A percentile compares a stretch with the other conserved stretches of the same genome.
Evolutionary conservation across 2,329 filamentous ascomycete genomes (phyloP).

Genomic region (Calonectria crousiana): DNA sequence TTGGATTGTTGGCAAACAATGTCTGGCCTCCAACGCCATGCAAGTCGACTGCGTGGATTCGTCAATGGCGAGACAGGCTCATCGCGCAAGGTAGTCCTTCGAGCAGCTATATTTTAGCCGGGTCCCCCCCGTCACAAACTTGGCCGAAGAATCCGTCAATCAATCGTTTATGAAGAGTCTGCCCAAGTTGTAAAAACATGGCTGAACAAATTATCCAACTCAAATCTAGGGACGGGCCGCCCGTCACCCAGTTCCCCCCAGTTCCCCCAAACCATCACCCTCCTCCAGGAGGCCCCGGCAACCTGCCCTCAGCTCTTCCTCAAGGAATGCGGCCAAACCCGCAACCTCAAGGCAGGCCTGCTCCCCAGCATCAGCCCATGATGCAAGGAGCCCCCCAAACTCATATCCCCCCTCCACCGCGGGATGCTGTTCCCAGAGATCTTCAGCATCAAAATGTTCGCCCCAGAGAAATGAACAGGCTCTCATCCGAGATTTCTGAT

Average conservation of each 20-base stretch:
- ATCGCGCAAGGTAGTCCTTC: background rate
- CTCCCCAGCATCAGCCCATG: slow-evolving; percentile 12
- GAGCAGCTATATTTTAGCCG: slow-evolving; percentile 15
- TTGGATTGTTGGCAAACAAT: slow-evolving; percentile 1
- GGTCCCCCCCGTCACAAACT: background rate
- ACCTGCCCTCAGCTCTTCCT: slow-evolving; percentile 5
- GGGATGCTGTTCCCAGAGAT: slow-evolving; percentile 26
- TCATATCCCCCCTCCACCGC: slow-evolving; percentile 31
- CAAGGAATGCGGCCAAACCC: slow-evolving; percentile 18
- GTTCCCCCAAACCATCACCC: background rate
- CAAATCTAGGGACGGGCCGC: background rate
- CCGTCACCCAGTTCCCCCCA: background rate
- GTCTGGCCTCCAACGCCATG: background rate
- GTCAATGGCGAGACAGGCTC: background rate
- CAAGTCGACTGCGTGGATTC: background rate
- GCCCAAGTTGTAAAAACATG: slow-evolving; percentile 2
- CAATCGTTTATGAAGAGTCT: background rate
- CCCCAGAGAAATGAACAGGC: slow-evolving; percentile 19
- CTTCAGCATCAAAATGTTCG: slow-evolving; percentile 31
- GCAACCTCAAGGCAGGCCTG: background rate
- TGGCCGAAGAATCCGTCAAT: background rate
- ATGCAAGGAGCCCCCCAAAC: slow-evolving; percentile 13
- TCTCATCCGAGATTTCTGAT: slow-evolving; percentile 47
- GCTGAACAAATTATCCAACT: background rate
- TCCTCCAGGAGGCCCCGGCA: background rate